Evolutionary conservation across 176 grass and related monocot genomes (phyloP).

Genomic region (Ensete ventricosum): DNA sequence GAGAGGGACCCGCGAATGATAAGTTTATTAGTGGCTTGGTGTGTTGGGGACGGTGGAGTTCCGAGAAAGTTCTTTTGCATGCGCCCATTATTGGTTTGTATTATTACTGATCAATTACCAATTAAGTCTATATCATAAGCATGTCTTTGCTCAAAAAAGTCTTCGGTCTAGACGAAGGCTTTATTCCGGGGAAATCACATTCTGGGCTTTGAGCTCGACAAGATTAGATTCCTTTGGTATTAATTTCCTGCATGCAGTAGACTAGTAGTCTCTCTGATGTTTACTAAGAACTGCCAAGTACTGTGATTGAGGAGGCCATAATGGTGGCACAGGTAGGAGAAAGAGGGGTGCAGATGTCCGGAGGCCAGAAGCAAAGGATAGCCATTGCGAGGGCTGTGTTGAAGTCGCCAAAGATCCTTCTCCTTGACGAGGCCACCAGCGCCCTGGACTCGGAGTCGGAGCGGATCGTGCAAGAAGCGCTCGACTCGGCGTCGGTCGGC

Average conservation of each 20-base stretch:
- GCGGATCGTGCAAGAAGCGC: conserved; percentile 71
- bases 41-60: no score
- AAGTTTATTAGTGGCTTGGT: no score
- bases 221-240: no score
- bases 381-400: conserved; percentile 89
- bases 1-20: no score
- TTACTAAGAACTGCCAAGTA: not conserved
- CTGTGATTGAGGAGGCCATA: not conserved
- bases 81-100: not conserved
- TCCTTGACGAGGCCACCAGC: conserved; percentile 93
- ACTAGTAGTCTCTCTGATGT: no score
- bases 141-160: no score
- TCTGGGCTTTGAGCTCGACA: no score
- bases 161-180: no score
- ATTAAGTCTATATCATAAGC: no score
- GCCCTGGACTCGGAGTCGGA: conserved; percentile 89
- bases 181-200: no score
- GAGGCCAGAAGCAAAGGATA: conserved; percentile 96
- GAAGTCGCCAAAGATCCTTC: conserved; percentile 91
- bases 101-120: not conserved
- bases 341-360: conserved; percentile 86
- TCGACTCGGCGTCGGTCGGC: conserved; percentile 73
- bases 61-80: no score
- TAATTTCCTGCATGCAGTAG: no score
- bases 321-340: conserved; percentile 52